These are phyloP conservation scores for Cercophora scortea DNA, from an alignment of 495 filamentous ascomycete species.

Conservation along the genomic window DNA sequence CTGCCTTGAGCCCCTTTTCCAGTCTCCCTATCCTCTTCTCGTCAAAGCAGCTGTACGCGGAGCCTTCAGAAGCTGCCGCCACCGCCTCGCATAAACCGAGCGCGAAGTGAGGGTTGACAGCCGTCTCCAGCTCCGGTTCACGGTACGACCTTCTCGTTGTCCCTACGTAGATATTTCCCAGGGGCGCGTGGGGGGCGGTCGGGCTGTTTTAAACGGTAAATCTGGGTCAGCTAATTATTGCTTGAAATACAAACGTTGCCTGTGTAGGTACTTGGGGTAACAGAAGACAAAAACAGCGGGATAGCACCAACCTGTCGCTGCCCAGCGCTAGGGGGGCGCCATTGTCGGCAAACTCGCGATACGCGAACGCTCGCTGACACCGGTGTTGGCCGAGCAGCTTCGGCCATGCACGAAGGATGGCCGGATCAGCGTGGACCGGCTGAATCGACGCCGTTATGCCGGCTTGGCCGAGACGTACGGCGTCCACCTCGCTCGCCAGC, in stretches of 20 bases:
- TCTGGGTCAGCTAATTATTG: too few relatives aligned
- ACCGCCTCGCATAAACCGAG: slow-evolving; percentile 44
- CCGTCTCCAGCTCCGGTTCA: slow-evolving; percentile 37
- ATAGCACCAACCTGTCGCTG: slow-evolving; percentile 29
- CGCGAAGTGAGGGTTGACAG: slow-evolving; percentile 46
- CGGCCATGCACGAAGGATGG: slow-evolving; percentile 54
- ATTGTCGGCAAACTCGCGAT: slow-evolving; percentile 48
- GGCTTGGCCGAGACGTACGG: slow-evolving; percentile 40
- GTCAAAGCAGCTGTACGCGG: slow-evolving; percentile 51
- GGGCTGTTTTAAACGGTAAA: slow-evolving; percentile 26
- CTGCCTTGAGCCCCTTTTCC: slow-evolving; percentile 41
- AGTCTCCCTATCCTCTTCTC: slow-evolving; percentile 45
- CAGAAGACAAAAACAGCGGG: too few relatives aligned
- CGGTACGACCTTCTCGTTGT: slow-evolving; percentile 50
- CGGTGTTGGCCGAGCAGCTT: slow-evolving; percentile 44
- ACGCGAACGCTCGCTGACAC: slow-evolving; percentile 50
- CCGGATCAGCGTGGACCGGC: slow-evolving; percentile 56
- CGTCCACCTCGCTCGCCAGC: slow-evolving; percentile 45
- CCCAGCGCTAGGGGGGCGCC: slow-evolving; percentile 50
- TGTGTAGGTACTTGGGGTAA: too few relatives aligned
- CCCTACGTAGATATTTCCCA: slow-evolving; percentile 52
- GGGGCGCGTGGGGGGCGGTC: slow-evolving; percentile 48
- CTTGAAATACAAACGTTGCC: too few relatives aligned
- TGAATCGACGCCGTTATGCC: slow-evolving; percentile 59
- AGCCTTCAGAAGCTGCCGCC: slow-evolving; percentile 46